A percentile compares a stretch with the other conserved stretches of the same genome.
These are phyloP conservation scores for Aspergillus chevalieri DNA, from an alignment of 2,329 filamentous ascomycete species.

Conservation along the genomic window DNA sequence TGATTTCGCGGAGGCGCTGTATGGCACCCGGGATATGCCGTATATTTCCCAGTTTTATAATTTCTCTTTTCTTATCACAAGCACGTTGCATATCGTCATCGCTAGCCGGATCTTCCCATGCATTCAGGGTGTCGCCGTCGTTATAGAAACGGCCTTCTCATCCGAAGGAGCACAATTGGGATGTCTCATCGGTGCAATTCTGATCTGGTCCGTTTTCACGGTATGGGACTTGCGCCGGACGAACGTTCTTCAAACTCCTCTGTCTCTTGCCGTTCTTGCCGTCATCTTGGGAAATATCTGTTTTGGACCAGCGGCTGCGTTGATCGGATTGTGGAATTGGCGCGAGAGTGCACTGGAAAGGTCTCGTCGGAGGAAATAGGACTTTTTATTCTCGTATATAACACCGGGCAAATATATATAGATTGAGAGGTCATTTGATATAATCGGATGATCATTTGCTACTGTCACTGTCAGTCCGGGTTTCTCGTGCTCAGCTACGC, in stretches of 20 bases:
- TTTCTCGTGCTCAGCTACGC: too few relatives aligned
- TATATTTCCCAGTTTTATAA: conserved; percentile 3
- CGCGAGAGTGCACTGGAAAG: not conserved
- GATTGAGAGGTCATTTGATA: too few relatives aligned
- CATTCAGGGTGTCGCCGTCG: too few relatives aligned
- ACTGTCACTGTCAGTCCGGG: too few relatives aligned
- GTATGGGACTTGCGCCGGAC: conserved; percentile 10
- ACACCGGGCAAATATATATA: too few relatives aligned
- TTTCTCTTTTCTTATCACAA: not conserved
- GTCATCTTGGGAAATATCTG: not conserved
- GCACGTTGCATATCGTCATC: conserved; percentile 1
- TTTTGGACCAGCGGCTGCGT: not conserved
- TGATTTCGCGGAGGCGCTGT: not conserved
- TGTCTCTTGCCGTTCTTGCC: not conserved
- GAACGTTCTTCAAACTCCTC: conserved; percentile 1
- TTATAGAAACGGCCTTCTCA: not conserved
- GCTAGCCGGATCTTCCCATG: not conserved
- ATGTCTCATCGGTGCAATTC: conserved; percentile 1
- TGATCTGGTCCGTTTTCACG: conserved; percentile 7
- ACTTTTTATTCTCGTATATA: too few relatives aligned
- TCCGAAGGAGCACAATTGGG: not conserved
- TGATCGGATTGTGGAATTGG: not conserved
- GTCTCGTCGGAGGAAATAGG: not conserved
- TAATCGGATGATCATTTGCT: too few relatives aligned
- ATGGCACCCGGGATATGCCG: conserved; percentile 1